Percentiles rank a stretch among this genome's conserved stretches.
Evolutionary conservation across 2,329 filamentous ascomycete genomes (phyloP).

Genomic region (Aulographum hederae): DNA sequence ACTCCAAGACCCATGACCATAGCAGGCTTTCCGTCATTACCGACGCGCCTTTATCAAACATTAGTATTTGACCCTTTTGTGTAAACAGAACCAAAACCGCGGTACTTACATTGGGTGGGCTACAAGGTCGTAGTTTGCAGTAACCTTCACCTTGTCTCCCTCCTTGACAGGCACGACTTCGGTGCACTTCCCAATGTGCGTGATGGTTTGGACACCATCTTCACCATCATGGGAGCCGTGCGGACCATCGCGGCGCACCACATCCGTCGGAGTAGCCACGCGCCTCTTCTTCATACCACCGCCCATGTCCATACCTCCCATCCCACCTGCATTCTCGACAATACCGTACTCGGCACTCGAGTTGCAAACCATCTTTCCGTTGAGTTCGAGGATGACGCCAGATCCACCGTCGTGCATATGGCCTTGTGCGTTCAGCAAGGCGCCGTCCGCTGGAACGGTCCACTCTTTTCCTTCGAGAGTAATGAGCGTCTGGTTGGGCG

Average conservation of each 20-base stretch:
- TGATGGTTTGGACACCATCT: too few relatives aligned
- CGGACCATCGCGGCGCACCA: too few relatives aligned
- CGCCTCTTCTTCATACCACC: constrained; percentile 1
- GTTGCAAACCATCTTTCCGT: constrained; percentile 2
- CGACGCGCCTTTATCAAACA: too few relatives aligned
- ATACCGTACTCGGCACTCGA: constrained; percentile 2
- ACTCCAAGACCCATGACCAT: too few relatives aligned
- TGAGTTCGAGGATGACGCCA: constrained; percentile 1
- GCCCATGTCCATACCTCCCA: too few relatives aligned
- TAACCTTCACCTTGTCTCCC: constrained; percentile 2
- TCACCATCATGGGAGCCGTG: too few relatives aligned
- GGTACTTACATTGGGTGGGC: constrained; percentile 4
- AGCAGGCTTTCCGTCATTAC: too few relatives aligned
- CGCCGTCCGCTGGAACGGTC: too few relatives aligned
- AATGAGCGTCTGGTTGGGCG: background rate
- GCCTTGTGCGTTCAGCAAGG: background rate
- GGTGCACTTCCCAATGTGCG: constrained; percentile 1
- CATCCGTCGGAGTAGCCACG: too few relatives aligned
- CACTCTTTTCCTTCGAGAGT: too few relatives aligned
- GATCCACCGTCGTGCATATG: constrained; percentile 4
- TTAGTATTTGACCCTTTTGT: too few relatives aligned
- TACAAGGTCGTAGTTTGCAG: constrained; percentile 2
- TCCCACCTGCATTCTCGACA: background rate
- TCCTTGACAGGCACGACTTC: constrained; percentile 2
- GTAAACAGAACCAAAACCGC: too few relatives aligned